Evolutionary conservation across 352 stramenopile genomes (phyloP), one percentile per base, ranked within the genome.

Genomic region (Phytophthora citrophthora): DNA sequence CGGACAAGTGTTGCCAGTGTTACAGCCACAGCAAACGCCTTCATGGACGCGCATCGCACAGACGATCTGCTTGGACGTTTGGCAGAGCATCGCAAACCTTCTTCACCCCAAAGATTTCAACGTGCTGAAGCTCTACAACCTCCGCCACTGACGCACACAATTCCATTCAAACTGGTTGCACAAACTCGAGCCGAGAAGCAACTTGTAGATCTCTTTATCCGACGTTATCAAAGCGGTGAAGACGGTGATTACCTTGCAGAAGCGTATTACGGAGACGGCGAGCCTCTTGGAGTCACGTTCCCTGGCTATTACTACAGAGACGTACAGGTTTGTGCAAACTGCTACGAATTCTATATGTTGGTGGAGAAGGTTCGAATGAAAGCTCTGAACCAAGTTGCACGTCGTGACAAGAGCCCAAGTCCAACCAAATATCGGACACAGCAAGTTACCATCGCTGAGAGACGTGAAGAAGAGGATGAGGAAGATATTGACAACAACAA

Each of bases 261-360:
- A 39, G 76, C 76, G 12, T 92, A 89, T 50, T 91, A 91, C 41
- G 87, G 82, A 45, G 83, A 93, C 31, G 81, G 83, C 18, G 85
- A 95, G 40, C 80, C 83, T 0, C 76, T 95, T 1, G 87, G 85
- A 5, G 56, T 83, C 48, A 88, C 77, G 0, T 95, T 94, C 54
- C 87, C 87, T 6, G 86, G 87, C 0, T 93, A 94, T 44, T 95
- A 92, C 53, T 95, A 95, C 54, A 83, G 92, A 59, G 72, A 94
- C 15, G 79, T 91, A 10, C 81, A 88, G 20, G 83, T 95, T 2
- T 95, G 87, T 38, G 54, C 39, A 15, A 88, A 93, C 52, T 95
- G 87, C 69, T 95, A 90, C 54, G 74, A 76, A 34, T 78, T 95
- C 41, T 95, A 95, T 61, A 89, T 70, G 27, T 74, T 95, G 11